Percentiles rank a stretch among this genome's conserved stretches.
phyloP scores from a whole-genome alignment of 495 filamentous ascomycete species.

The Patellaria atrata region DNA sequence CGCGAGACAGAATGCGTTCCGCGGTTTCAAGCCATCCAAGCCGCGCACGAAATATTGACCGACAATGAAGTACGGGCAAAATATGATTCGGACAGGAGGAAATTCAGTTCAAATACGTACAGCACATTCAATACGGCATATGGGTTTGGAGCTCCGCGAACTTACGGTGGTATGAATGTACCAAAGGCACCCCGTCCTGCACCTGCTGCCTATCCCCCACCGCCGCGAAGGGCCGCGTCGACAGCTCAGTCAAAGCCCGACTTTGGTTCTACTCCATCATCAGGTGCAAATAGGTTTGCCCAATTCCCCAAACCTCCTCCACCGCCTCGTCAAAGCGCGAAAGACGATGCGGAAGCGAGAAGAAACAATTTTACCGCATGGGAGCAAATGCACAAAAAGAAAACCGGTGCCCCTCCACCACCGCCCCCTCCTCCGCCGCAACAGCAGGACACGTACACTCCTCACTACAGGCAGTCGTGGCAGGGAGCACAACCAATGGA shows the following conservation, averaged over 20 bases:
- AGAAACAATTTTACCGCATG: conserved; percentile 51
- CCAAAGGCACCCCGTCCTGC: too few relatives aligned
- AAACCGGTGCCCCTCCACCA: conserved; percentile 9
- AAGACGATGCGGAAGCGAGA: conserved; percentile 40
- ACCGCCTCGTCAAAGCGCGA: conserved; percentile 27
- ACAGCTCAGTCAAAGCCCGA: too few relatives aligned
- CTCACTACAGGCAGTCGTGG: background rate
- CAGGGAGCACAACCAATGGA: too few relatives aligned
- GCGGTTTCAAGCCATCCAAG: conserved; percentile 73
- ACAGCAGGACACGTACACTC: conserved; percentile 11
- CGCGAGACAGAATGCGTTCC: conserved; percentile 60
- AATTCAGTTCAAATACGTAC: conserved; percentile 18
- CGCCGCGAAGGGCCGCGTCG: too few relatives aligned
- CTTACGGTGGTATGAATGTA: too few relatives aligned
- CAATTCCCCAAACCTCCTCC: conserved; percentile 19
- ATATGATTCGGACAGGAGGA: conserved; percentile 57
- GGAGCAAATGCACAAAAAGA: conserved; percentile 48
- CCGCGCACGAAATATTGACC: conserved; percentile 68
- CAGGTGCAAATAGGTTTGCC: conserved; percentile 6
- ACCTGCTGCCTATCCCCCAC: too few relatives aligned
- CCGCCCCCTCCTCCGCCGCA: conserved; percentile 5
- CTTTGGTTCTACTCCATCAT: too few relatives aligned
- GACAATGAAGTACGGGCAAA: conserved; percentile 52
- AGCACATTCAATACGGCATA: too few relatives aligned
- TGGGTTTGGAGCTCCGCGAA: too few relatives aligned